Evolutionary conservation across 2,329 filamentous ascomycete species (phyloP).

Genomic region (Fusarium newnesense): DNA sequence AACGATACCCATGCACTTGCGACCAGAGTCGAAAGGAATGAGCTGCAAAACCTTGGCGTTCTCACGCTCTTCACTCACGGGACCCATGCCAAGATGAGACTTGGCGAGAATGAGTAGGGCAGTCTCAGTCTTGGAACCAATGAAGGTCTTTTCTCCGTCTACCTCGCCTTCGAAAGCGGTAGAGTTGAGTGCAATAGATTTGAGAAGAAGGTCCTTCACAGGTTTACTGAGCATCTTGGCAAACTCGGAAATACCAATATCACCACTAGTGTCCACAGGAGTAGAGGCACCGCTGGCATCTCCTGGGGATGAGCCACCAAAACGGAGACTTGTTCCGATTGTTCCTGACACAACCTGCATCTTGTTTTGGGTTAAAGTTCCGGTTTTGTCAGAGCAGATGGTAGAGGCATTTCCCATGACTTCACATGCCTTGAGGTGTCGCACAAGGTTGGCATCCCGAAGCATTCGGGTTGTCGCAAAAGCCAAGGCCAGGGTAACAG

Average conservation of each 20-base stretch:
- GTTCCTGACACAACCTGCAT: slow-evolving; percentile 74
- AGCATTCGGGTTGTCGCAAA: slow-evolving; percentile 83
- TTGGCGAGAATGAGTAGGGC: slow-evolving; percentile 76
- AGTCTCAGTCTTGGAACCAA: slow-evolving; percentile 83
- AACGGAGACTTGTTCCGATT: slow-evolving; percentile 65
- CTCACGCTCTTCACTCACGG: slow-evolving; percentile 71
- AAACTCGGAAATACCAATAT: slow-evolving; percentile 59
- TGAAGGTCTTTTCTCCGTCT: slow-evolving; percentile 73
- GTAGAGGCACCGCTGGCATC: slow-evolving; percentile 41
- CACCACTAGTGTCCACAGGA: slow-evolving; percentile 46
- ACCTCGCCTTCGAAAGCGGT: slow-evolving; percentile 81
- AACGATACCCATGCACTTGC: slow-evolving; percentile 77
- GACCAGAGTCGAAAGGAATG: slow-evolving; percentile 79
- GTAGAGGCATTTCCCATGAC: slow-evolving; percentile 84
- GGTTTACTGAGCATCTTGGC: slow-evolving; percentile 56
- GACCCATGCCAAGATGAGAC: slow-evolving; percentile 73
- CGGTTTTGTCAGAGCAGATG: slow-evolving; percentile 76
- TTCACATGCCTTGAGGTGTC: slow-evolving; percentile 80
- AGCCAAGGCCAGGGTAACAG: slow-evolving; percentile 80
- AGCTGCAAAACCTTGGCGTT: slow-evolving; percentile 70
- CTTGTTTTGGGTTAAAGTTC: slow-evolving; percentile 74
- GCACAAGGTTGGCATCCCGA: slow-evolving; percentile 80
- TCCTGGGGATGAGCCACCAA: slow-evolving; percentile 55
- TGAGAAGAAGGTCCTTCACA: slow-evolving; percentile 64
- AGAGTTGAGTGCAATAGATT: slow-evolving; percentile 73